A percentile compares a stretch with the other conserved stretches of the same genome.
phyloP scores from a whole-genome alignment of 2,329 filamentous ascomycete species.

The Emmonsiellopsis sp. region DNA sequence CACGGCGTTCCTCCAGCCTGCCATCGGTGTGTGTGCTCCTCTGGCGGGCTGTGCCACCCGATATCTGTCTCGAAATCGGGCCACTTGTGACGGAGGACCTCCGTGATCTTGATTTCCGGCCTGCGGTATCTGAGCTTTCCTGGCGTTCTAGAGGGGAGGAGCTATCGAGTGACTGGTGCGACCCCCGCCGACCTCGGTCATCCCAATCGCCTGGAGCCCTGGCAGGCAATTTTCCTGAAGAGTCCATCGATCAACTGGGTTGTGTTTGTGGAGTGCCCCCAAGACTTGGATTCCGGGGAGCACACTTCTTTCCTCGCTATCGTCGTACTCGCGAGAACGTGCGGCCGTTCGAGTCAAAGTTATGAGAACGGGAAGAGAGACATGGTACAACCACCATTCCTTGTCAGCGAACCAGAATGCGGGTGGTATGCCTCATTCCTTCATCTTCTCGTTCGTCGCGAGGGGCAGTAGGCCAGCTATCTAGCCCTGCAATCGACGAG shows the following conservation, averaged over 20 bases:
- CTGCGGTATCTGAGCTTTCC: not conserved
- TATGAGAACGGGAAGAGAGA: not conserved
- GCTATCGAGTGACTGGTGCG: constrained; percentile 2
- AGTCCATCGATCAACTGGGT: constrained; percentile 6
- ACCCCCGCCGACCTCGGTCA: constrained; percentile 8
- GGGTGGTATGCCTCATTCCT: not conserved
- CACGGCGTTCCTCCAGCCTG: constrained; percentile 11
- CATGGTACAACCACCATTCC: constrained; percentile 2
- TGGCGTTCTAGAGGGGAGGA: not conserved
- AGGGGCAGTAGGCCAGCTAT: constrained; percentile 3
- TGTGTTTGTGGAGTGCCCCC: not conserved
- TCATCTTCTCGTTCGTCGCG: not conserved
- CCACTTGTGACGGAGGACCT: constrained; percentile 8
- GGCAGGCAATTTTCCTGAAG: not conserved
- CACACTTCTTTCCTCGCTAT: not conserved
- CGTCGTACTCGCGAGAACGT: not conserved
- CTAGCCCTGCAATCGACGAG: constrained; percentile 2
- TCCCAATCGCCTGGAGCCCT: constrained; percentile 9
- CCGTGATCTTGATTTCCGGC: constrained; percentile 2
- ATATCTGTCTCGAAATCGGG: constrained; percentile 8
- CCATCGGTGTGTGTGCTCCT: constrained; percentile 9
- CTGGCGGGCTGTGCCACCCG: constrained; percentile 8
- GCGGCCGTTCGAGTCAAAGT: not conserved
- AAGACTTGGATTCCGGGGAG: not conserved
- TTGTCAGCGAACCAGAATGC: not conserved